Percentiles rank a stretch among this genome's conserved stretches.
These are phyloP conservation scores for Centaurea solstitialis DNA, from an alignment of 129 eudicot species.

Conservation along the genomic window DNA sequence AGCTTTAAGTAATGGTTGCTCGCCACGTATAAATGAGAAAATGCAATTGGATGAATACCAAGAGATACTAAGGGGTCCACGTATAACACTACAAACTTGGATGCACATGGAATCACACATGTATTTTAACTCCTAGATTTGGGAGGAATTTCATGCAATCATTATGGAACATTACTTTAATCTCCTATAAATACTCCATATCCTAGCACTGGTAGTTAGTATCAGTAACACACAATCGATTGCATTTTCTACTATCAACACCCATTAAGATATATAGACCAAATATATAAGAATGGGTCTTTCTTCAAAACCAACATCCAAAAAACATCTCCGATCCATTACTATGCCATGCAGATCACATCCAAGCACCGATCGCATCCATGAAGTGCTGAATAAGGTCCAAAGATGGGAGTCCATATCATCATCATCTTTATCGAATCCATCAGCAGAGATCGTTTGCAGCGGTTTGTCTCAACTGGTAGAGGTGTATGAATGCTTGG, in stretches of 20 bases:
- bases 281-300: conserved; percentile 18
- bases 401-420: conserved; percentile 28
- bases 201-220: neutral
- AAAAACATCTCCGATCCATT: conserved; percentile 20
- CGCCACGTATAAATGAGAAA: too few species aligned
- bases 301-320: conserved; percentile 23
- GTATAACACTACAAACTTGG: neutral
- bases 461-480: conserved; percentile 26
- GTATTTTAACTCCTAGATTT: neutral
- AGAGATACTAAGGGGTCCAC: conserved; percentile 12
- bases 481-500: conserved; percentile 37
- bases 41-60: neutral
- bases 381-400: conserved; percentile 22
- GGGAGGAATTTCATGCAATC: neutral
- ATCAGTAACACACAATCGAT: neutral
- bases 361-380: conserved; percentile 27
- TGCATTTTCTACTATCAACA: neutral
- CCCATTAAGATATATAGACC: too few species aligned
- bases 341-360: conserved; percentile 42
- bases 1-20: too few species aligned
- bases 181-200: conserved; percentile 16
- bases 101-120: conserved; percentile 1
- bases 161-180: neutral
- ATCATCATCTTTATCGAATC: neutral
- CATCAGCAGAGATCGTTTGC: conserved; percentile 31